Evolutionary conservation across 139 green algal genomes (phyloP).

Genomic region (Coelastrella sp.): DNA sequence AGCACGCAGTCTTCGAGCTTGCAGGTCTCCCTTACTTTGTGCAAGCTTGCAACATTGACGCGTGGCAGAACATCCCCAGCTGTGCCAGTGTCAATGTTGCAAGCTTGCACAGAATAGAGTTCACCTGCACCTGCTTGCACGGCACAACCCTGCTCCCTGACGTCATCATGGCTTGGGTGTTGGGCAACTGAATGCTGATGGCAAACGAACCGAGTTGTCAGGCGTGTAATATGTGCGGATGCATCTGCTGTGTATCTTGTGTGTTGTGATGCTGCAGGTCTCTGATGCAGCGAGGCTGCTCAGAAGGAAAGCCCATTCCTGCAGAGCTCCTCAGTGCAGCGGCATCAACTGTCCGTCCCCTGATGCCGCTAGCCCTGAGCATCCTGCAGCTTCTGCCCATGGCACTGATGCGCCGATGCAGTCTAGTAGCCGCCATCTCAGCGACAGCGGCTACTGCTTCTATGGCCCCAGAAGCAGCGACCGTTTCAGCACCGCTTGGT

Average conservation of each 20-base stretch:
- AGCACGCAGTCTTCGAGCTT: too few species aligned
- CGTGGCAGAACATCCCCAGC: too few species aligned
- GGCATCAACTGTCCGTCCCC: not conserved
- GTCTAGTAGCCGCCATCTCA: not conserved
- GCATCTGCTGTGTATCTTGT: not conserved
- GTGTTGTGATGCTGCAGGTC: not conserved
- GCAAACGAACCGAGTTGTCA: too few species aligned
- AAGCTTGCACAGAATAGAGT: too few species aligned
- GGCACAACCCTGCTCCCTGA: too few species aligned
- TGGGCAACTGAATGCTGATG: too few species aligned
- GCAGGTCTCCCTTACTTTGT: too few species aligned
- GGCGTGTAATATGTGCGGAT: not conserved
- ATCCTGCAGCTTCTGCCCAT: conserved; percentile 12
- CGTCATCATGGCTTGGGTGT: too few species aligned
- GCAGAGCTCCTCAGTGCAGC: not conserved
- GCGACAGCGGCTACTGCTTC: not conserved
- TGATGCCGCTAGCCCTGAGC: not conserved
- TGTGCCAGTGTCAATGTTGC: too few species aligned
- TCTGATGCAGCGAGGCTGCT: not conserved
- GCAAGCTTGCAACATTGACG: too few species aligned
- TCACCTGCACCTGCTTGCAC: too few species aligned
- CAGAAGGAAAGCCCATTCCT: not conserved
- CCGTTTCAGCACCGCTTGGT: not conserved
- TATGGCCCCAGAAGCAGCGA: not conserved
- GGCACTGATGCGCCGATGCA: conserved; percentile 15